Base-by-base conservation (phyloP, 2,329 filamentous ascomycete species). In the Daldinia eschscholtzii region DNA sequence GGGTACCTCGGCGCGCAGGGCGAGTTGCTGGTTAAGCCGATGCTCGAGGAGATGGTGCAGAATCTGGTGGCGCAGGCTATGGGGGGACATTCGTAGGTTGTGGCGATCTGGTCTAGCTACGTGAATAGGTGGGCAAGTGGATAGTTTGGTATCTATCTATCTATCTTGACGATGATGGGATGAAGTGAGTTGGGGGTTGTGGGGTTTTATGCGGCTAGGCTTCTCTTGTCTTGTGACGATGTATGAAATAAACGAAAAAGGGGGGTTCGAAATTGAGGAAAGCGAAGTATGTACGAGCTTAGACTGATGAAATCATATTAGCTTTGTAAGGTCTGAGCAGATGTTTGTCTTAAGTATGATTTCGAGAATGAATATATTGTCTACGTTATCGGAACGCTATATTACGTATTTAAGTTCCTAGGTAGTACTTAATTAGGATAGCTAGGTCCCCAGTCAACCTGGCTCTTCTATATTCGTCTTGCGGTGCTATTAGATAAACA, bases 61-160 rank as follows among this genome's bases (percentile, higher is more conserved):
- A 89, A 88, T 73, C 86, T 97, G 70, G 90, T 97, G 13, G 91
- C 93, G 39, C 89, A 92, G 79, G 90, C 86, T 77, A 79, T 92
- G 77, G 77, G 75, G 6, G 73, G 66, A 0, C 76, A 75, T 68
- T 61, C 68, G 39, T 63, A 53, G 58, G 53, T 33, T 33, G 1
- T 33, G 30, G 35, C 5, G 5, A 30, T 48, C n/a, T 52, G 28
- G 26, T 33, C 3, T n/a, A n/a, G n/a, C n/a, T 30, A 28, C 4
- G 48, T 6, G 30, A 33, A 30, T 30, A 30, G 28, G 28, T 30
- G 28, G 28, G 28, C 28, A 7, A n/a, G n/a, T n/a, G 4, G 28
- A 30, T 30, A 4, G 7, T 7, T 30, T 30, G 28, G 28, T 30
- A 30, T 7, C 28, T 30, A 30, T 7, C 28, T 30, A 30, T 7